Evolutionary conservation across 345 rosid genomes (phyloP).

Genomic region (Citrus hindsii): DNA sequence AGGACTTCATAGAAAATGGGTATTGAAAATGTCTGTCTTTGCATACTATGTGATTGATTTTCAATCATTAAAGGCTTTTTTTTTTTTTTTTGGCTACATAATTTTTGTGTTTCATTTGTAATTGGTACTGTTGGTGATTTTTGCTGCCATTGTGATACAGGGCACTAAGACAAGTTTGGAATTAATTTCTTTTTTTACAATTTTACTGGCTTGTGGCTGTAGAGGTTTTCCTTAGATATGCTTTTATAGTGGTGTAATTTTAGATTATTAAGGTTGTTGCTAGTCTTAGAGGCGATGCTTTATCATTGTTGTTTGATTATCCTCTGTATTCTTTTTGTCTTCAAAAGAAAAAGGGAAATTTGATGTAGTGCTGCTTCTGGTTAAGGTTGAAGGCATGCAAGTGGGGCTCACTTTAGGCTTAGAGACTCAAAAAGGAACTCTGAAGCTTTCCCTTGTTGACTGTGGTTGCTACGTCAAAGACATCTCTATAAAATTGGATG

Average conservation of each 20-base stretch:
- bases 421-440: constrained; percentile 67
- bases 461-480: constrained; percentile 80
- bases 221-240: neutral
- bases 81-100: neutral
- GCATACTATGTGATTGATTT: neutral
- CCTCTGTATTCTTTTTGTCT: constrained; percentile 22
- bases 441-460: constrained; percentile 65
- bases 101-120: neutral
- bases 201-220: neutral
- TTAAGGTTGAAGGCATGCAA: constrained; percentile 98
- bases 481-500: constrained; percentile 66
- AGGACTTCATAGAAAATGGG: neutral
- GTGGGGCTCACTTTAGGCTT: constrained; percentile 83
- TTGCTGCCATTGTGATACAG: neutral
- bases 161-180: neutral
- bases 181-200: neutral
- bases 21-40: neutral
- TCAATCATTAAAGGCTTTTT: neutral
- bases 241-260: neutral
- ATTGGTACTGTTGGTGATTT: neutral
- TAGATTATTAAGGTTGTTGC: neutral
- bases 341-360: constrained; percentile 33
- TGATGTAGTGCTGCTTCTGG: constrained; percentile 48
- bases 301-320: neutral
- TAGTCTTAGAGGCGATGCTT: neutral